Conservation (phyloP, 164 flowering plant genomes). For the Umbilicus rupestris region DNA sequence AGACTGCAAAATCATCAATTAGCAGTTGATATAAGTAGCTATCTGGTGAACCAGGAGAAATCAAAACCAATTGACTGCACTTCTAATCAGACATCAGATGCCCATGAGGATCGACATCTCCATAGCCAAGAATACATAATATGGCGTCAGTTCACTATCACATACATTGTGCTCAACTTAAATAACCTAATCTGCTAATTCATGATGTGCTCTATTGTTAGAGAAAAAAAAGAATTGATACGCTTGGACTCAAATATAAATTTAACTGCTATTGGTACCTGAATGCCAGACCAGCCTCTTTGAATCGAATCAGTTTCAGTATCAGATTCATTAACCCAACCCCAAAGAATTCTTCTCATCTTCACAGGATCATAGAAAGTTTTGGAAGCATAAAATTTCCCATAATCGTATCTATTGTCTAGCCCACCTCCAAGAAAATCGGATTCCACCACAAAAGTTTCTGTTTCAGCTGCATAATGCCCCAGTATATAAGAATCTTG, state of each 20-base stretch:
- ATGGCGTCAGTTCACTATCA: not conserved
- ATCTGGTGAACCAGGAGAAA: not conserved
- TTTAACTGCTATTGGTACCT: too few relatives aligned
- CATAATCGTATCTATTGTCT: constrained; percentile 47
- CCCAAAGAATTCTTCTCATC: constrained; percentile 42
- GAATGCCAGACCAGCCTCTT: constrained; percentile 57
- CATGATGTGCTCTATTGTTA: too few relatives aligned
- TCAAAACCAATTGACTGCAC: not conserved
- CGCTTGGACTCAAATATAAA: too few relatives aligned
- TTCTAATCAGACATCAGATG: too few relatives aligned
- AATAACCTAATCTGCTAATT: not conserved
- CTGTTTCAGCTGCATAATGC: constrained; percentile 19
- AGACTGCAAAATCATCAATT: constrained; percentile 13
- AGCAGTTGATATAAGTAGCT: not conserved
- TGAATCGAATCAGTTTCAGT: constrained; percentile 15
- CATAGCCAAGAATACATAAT: not conserved
- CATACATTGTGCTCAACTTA: not conserved
- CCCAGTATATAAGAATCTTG: constrained; percentile 42
- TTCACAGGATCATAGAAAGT: constrained; percentile 37
- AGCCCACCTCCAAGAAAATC: constrained; percentile 18
- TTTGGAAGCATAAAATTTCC: constrained; percentile 58
- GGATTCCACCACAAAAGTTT: constrained; percentile 25
- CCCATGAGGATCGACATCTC: not conserved
- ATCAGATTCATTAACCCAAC: constrained; percentile 47
- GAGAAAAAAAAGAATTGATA: too few relatives aligned